phyloP scores from a whole-genome alignment of 129 eudicot genomes.

The Ambrosia artemisiifolia region DNA sequence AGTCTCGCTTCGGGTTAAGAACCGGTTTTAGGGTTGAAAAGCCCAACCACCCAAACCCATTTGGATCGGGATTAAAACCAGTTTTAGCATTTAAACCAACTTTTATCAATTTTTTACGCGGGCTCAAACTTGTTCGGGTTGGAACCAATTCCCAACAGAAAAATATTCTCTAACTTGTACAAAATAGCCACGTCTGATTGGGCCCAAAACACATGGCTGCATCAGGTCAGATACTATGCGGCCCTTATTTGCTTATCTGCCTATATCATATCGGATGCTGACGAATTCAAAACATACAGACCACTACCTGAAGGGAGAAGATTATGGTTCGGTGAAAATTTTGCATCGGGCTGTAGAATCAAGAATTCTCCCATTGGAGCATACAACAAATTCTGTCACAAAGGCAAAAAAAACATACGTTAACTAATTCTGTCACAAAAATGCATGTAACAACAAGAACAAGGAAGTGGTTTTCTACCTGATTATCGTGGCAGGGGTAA shows the following conservation, averaged over 20 bases:
- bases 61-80: no score
- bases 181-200: no score
- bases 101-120: no score
- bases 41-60: no score
- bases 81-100: no score
- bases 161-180: no score
- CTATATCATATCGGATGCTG: slow-evolving; percentile 32
- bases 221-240: slow-evolving; percentile 49
- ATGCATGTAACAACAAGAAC: background rate
- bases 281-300: slow-evolving; percentile 52
- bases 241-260: slow-evolving; percentile 66
- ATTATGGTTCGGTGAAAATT: slow-evolving; percentile 68
- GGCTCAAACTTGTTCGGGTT: no score
- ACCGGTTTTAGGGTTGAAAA: no score
- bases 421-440: background rate
- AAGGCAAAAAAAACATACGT: background rate
- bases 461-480: slow-evolving; percentile 37
- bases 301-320: slow-evolving; percentile 90
- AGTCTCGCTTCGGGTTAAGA: no score
- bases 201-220: no score
- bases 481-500: slow-evolving; percentile 60
- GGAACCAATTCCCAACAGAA: no score
- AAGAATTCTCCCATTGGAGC: slow-evolving; percentile 88
- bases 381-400: slow-evolving; percentile 62
- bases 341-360: slow-evolving; percentile 81